These are phyloP conservation scores for Chaetothyriales sp. DNA, from an alignment of 2,329 filamentous ascomycete species.

Conservation along the genomic window DNA sequence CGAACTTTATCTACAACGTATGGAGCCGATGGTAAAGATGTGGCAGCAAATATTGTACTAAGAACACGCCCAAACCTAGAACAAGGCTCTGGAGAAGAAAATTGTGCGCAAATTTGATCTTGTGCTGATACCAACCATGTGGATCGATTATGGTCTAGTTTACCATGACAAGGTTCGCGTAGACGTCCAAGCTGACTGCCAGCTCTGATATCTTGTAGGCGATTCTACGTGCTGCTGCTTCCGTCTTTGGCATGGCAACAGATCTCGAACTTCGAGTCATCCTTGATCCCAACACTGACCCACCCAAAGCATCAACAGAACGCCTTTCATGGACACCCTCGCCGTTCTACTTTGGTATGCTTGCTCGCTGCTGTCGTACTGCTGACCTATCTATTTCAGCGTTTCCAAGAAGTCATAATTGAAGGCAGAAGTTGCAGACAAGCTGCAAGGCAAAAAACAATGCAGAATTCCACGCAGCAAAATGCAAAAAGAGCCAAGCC, in stretches of 20 bases:
- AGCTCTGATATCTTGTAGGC: conserved; percentile 37
- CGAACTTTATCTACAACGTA: neutral
- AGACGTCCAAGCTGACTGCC: neutral
- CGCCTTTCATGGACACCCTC: conserved; percentile 65
- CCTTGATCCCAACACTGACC: conserved; percentile 33
- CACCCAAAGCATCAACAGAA: conserved; percentile 49
- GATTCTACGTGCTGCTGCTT: conserved; percentile 59
- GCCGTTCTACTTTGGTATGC: conserved; percentile 53
- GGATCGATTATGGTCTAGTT: conserved; percentile 50
- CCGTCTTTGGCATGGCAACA: conserved; percentile 61
- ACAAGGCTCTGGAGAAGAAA: conserved; percentile 40
- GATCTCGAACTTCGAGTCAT: conserved; percentile 48
- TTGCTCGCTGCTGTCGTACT: conserved; percentile 64
- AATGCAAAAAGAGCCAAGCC: too few relatives aligned
- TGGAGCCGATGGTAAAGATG: conserved; percentile 25
- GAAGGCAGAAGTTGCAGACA: too few relatives aligned
- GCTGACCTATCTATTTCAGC: conserved; percentile 57
- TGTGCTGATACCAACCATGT: conserved; percentile 56
- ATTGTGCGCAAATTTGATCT: conserved; percentile 54
- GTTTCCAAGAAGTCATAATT: too few relatives aligned
- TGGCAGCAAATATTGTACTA: conserved; percentile 48
- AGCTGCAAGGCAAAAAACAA: too few relatives aligned
- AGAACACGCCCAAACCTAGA: conserved; percentile 40
- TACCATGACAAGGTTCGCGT: conserved; percentile 51
- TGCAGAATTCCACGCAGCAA: too few relatives aligned